phyloP scores from a whole-genome alignment of 2,329 filamentous ascomycete species.

The Botrytis paeoniae region DNA sequence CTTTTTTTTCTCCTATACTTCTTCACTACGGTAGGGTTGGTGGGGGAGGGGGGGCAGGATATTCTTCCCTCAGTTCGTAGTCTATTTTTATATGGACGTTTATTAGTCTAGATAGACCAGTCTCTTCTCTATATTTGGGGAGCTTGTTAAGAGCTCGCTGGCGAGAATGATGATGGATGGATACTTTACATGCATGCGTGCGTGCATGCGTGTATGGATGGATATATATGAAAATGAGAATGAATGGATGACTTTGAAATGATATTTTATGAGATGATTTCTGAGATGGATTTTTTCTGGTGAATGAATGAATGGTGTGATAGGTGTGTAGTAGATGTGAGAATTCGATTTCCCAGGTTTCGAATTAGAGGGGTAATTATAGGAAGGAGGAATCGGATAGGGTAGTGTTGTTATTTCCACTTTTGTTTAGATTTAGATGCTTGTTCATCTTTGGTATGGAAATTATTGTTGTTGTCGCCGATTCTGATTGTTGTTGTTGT shows the following conservation, averaged over 20 bases:
- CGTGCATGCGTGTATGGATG: background rate
- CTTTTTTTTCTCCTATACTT: background rate
- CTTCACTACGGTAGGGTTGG: background rate
- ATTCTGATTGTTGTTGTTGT: too few relatives aligned
- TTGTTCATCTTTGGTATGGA: too few relatives aligned
- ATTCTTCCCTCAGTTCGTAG: background rate
- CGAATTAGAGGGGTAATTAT: background rate
- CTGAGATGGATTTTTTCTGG: background rate
- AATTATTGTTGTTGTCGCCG: too few relatives aligned
- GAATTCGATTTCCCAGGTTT: background rate
- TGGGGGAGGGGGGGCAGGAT: background rate
- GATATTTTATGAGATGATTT: background rate
- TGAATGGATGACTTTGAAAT: background rate
- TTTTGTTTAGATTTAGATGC: too few relatives aligned
- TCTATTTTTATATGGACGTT: background rate
- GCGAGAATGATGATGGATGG: constrained; percentile 2
- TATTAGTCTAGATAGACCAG: background rate
- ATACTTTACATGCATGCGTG: too few relatives aligned
- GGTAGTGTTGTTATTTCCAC: too few relatives aligned
- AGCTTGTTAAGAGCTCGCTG: background rate
- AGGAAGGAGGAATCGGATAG: too few relatives aligned
- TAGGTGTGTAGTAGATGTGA: background rate
- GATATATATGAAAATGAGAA: background rate
- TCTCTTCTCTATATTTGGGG: background rate
- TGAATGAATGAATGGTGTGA: background rate